Conservation (phyloP, 192 early-diverging fungal genomes). For the Pilaira anomala region DNA sequence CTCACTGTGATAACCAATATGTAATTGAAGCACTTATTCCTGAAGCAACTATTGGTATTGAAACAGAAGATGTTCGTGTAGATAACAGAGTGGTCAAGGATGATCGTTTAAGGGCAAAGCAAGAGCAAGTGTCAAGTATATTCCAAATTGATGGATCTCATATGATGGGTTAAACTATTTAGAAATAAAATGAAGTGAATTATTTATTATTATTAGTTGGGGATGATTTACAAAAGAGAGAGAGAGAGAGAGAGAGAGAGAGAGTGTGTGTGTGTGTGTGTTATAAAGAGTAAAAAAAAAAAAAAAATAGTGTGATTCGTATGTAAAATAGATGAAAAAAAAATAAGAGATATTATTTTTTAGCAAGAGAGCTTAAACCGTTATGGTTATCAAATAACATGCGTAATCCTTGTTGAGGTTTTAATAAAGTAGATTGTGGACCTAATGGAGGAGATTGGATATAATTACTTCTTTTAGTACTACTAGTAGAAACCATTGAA, state of each 20-base stretch:
- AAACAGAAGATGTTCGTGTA: constrained; percentile 89
- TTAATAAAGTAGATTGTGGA: neutral
- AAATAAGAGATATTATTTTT: no score
- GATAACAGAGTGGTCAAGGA: constrained; percentile 46
- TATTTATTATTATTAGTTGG: no score
- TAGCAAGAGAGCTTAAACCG: constrained; percentile 5
- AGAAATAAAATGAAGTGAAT: no score
- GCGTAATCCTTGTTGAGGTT: constrained; percentile 5
- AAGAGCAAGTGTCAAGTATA: constrained; percentile 23
- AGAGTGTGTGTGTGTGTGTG: no score
- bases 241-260: no score
- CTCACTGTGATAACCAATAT: constrained; percentile 97
- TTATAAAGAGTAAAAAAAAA: no score
- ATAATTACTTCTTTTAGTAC: constrained; percentile 6
- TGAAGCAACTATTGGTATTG: constrained; percentile 78
- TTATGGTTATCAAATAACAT: constrained; percentile 10
- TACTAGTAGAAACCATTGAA: neutral
- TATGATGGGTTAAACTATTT: constrained; percentile 28
- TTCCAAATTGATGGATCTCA: constrained; percentile 30
- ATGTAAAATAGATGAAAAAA: no score
- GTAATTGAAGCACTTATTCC: constrained; percentile 92
- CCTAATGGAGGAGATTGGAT: constrained; percentile 1
- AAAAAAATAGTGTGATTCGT: no score
- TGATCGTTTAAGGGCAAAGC: constrained; percentile 9
- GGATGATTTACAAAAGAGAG: no score